Evolutionary conservation across 176 grass and related monocot genomes (phyloP).

Genomic region (Carex scoparia): DNA sequence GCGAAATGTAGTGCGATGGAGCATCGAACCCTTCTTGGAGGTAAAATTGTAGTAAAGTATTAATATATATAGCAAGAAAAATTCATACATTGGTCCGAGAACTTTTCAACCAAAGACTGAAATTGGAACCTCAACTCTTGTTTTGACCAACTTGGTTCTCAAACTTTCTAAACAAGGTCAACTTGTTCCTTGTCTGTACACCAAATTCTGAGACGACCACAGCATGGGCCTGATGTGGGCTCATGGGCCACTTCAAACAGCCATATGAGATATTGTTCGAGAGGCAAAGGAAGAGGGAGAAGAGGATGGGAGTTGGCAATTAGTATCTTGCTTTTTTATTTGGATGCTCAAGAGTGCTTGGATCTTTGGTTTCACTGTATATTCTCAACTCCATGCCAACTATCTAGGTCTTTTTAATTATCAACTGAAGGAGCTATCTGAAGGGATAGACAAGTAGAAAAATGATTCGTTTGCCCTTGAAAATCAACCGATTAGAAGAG

Average conservation of each 20-base stretch:
- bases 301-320: neutral
- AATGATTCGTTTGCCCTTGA: no score
- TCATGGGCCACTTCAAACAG: neutral
- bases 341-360: neutral
- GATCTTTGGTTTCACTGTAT: neutral
- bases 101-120: neutral
- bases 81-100: neutral
- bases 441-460: neutral
- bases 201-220: neutral
- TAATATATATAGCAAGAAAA: neutral
- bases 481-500: no score
- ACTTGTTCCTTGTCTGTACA: neutral
- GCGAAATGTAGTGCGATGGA: conserved; percentile 91
- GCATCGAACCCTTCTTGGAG: conserved; percentile 73
- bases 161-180: neutral
- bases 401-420: neutral
- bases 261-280: neutral
- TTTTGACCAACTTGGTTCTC: neutral
- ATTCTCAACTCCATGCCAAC: neutral
- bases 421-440: neutral
- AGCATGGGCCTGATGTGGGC: no score
- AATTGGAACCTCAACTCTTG: neutral
- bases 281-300: neutral
- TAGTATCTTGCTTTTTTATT: neutral
- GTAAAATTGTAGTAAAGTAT: conserved; percentile 26